Percentiles rank a stretch among this genome's conserved stretches.
Evolutionary conservation across 176 grass and related monocot species (phyloP).

Genomic region (Miscanthus lutarioriparius): DNA sequence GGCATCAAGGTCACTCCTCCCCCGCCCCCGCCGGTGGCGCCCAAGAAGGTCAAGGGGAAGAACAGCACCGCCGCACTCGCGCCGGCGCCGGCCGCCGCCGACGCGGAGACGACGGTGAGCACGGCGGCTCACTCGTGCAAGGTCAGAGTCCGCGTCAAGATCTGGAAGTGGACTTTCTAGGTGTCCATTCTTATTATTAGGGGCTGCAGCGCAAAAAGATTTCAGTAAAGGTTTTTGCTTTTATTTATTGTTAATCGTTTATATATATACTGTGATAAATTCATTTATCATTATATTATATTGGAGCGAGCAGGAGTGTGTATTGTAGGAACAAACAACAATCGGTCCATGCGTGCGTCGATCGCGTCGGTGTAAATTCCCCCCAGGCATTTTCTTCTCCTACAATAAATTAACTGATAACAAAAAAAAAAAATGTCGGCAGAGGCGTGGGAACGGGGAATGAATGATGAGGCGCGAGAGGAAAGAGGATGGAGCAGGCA

Average conservation of each 20-base stretch:
- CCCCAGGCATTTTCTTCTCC: constrained; percentile 2
- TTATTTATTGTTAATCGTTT: not conserved
- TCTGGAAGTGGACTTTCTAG: constrained; percentile 97
- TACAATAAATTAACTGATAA: too few species aligned
- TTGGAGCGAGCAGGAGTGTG: not conserved
- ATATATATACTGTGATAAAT: not conserved
- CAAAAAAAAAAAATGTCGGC: too few species aligned
- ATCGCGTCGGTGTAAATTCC: constrained; percentile 53
- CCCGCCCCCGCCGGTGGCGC: constrained; percentile 15
- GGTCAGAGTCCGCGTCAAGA: constrained; percentile 89
- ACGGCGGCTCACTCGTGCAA: constrained; percentile 50
- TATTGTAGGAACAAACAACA: not conserved
- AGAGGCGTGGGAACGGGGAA: too few species aligned
- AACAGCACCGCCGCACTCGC: constrained; percentile 12
- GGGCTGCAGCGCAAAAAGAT: not conserved
- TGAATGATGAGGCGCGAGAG: not conserved
- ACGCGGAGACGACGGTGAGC: constrained; percentile 12
- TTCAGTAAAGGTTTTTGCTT: constrained; percentile 26
- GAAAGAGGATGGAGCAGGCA: not conserved
- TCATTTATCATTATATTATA: not conserved
- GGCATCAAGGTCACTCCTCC: constrained; percentile 50
- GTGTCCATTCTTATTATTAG: not conserved
- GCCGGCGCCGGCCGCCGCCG: not conserved
- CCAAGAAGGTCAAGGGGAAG: constrained; percentile 49
- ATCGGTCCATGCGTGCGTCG: not conserved